Evolutionary conservation across 768 basidiomycete species (phyloP).

Genomic region (Pisolithus sp.): DNA sequence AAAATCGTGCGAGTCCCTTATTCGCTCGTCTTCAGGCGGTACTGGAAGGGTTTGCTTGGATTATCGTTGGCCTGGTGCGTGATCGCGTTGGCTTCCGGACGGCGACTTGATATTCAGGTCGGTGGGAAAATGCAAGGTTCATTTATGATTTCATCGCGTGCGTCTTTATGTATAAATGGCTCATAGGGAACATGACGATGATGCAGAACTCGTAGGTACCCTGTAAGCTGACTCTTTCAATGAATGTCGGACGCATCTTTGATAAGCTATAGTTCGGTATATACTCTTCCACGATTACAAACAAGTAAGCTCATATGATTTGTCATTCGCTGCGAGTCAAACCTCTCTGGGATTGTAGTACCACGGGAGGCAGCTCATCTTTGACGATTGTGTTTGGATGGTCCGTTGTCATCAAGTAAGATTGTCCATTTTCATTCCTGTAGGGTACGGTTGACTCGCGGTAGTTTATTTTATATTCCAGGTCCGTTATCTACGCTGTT

Average conservation of each 20-base stretch:
- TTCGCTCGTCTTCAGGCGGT: constrained; percentile 66
- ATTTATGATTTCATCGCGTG: constrained; percentile 77
- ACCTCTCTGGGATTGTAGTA: constrained; percentile 28
- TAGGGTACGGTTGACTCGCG: constrained; percentile 28
- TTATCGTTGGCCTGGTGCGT: constrained; percentile 69
- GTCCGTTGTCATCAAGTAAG: constrained; percentile 80
- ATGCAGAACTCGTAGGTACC: constrained; percentile 40
- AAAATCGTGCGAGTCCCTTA: constrained; percentile 66
- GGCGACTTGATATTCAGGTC: neutral
- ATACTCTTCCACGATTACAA: constrained; percentile 71
- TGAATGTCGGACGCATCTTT: neutral
- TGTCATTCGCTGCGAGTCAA: neutral
- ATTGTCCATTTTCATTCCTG: constrained; percentile 12
- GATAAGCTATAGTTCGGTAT: constrained; percentile 55
- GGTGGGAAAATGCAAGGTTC: constrained; percentile 37
- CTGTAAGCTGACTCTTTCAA: constrained; percentile 41
- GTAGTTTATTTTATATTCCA: constrained; percentile 61
- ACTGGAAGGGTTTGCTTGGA: constrained; percentile 69
- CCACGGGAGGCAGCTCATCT: constrained; percentile 47
- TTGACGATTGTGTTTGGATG: constrained; percentile 71
- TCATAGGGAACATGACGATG: neutral
- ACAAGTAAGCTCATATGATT: constrained; percentile 36
- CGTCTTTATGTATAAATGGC: constrained; percentile 19
- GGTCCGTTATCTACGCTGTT: constrained; percentile 24
- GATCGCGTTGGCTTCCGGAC: neutral